Evolutionary conservation across 345 rosid species (phyloP).

Genomic region (Hibiscus syriacus): DNA sequence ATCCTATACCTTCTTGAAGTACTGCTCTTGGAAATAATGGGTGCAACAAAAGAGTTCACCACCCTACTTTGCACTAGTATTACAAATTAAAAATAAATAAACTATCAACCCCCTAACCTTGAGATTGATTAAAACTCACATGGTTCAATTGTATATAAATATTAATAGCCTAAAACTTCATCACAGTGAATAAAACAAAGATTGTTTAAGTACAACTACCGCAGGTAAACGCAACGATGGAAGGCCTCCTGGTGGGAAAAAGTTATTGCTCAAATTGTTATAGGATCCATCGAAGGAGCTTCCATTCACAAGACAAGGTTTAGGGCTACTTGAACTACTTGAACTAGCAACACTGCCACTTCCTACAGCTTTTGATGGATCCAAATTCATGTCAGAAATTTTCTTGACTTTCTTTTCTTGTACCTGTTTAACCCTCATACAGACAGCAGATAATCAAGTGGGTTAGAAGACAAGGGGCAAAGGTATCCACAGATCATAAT

Average conservation of each 20-base stretch:
- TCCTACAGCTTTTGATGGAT: slow-evolving; percentile 41
- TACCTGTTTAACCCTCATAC: slow-evolving; percentile 38
- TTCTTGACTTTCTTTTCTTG: slow-evolving; percentile 94
- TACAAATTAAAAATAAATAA: not conserved
- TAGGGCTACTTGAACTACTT: slow-evolving; percentile 26
- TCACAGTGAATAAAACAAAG: slow-evolving; percentile 4
- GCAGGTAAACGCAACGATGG: slow-evolving; percentile 69
- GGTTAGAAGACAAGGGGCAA: not conserved
- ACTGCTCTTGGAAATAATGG: not conserved
- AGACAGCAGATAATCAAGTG: slow-evolving; percentile 1
- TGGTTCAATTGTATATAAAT: not conserved
- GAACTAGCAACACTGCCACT: slow-evolving; percentile 38
- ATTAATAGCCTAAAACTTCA: not conserved
- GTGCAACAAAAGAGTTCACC: not conserved
- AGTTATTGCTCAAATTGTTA: slow-evolving; percentile 35
- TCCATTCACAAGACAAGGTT: slow-evolving; percentile 48
- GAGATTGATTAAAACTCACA: not conserved
- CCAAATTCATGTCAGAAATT: slow-evolving; percentile 63
- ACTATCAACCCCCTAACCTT: not conserved
- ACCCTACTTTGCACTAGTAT: not conserved
- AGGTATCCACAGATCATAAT: not conserved
- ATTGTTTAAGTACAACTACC: slow-evolving; percentile 62
- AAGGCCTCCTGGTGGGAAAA: slow-evolving; percentile 56
- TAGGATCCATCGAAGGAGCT: slow-evolving; percentile 30
- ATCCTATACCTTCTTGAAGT: not conserved